Evolutionary conservation across 2,329 filamentous ascomycete genomes (phyloP).

Genomic region (Colletotrichum echinochloae): DNA sequence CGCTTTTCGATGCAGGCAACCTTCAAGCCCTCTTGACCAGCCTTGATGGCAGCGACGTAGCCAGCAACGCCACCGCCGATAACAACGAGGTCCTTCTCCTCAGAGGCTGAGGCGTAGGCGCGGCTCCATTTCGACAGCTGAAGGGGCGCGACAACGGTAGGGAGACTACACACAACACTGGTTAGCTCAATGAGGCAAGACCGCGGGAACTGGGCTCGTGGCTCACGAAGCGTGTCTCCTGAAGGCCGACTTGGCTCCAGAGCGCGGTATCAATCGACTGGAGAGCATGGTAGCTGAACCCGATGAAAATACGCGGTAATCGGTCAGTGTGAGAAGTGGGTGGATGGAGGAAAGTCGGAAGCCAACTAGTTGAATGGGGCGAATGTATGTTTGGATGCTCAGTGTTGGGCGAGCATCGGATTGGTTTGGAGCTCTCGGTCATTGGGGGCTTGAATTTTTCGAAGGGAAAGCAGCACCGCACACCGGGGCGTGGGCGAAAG

Average conservation of each 20-base stretch:
- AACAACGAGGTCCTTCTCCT: slow-evolving; percentile 96
- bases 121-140: slow-evolving; percentile 66
- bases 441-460: slow-evolving; percentile 22
- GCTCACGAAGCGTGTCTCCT: slow-evolving; percentile 64
- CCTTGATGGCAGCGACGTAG: slow-evolving; percentile 99
- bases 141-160: slow-evolving; percentile 57
- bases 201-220: slow-evolving; percentile 36
- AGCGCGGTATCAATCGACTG: slow-evolving; percentile 70
- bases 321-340: slow-evolving; percentile 43
- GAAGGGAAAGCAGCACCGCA: not conserved
- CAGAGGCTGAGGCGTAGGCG: slow-evolving; percentile 69
- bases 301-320: slow-evolving; percentile 42
- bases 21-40: slow-evolving; percentile 96
- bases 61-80: slow-evolving; percentile 98
- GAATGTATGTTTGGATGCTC: slow-evolving; percentile 5
- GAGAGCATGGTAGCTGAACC: slow-evolving; percentile 65
- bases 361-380: slow-evolving; percentile 25
- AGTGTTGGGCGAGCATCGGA: slow-evolving; percentile 15
- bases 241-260: slow-evolving; percentile 68
- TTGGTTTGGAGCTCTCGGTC: slow-evolving; percentile 18
- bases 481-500: slow-evolving; percentile 2
- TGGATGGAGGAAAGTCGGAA: slow-evolving; percentile 10
- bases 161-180: slow-evolving; percentile 55
- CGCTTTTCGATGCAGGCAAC: slow-evolving; percentile 99
- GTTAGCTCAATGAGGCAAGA: slow-evolving; percentile 23